Evolutionary conservation across 2,329 filamentous ascomycete species (phyloP), one percentile per base, ranked within the genome.

Genomic region (Sporothrix sp.): DNA sequence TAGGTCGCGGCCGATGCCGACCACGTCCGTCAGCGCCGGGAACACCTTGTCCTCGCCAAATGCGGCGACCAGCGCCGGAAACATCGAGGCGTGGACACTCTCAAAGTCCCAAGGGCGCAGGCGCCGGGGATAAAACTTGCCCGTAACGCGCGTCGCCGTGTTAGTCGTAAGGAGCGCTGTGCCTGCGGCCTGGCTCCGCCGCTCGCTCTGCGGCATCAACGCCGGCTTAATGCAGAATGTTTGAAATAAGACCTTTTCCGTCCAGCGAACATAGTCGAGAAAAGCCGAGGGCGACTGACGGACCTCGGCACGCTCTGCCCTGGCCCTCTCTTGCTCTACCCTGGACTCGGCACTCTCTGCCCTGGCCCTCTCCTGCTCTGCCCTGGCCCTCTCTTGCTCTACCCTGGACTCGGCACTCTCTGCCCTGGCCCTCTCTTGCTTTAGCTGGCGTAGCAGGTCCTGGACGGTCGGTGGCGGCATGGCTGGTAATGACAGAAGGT

Each of bases 61-160:
- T 2, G 45, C 11, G 3, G 23, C 21, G 2, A 7, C 27, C 18
- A 49, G n/a, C 13, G 13, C 3, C 3, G 7, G 2, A 27, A 52
- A 52, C 11, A 14, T 14, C 8, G 23, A 10, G 21, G 13, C 20
- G 10, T 52, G 50, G 6, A 7, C 25, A 11, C 2, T 20, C 11
- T 18, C 8, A 28, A 48, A 52, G 10, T 23, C 39, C 50, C 50
- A 52, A 1, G 45, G 50, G 3, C 30, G 38, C 11, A 52, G 27
- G 7, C 23, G 18, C 32, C 27, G 45, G 2, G 50, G 50, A 21
- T 48, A 52, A n/a, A 38, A 48, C 14, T 49, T 48, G 32, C 38
- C 38, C 2, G 25, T 16, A 7, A 37, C 43, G 32, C 32, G 20
- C 13, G 40, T 44, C 11, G 40, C 18, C 6, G 13, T 30, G 23